Evolutionary conservation across 208 protist species (phyloP), one percentile per base, ranked within the genome.

Genomic region (Acanthamoeba lenticulata): DNA sequence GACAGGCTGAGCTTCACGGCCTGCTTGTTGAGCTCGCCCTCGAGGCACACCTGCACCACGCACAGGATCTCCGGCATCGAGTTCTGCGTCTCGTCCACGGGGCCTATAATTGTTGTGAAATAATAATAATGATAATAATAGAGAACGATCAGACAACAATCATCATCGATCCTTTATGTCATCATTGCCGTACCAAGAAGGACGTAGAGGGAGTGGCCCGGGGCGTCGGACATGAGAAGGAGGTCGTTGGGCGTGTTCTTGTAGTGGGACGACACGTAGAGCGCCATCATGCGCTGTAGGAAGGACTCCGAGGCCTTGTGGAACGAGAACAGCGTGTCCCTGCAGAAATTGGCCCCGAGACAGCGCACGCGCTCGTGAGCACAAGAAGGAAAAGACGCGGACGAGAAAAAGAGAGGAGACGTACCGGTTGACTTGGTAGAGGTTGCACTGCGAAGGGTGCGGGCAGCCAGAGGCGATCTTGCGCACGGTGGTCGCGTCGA

Each of bases 191-290:
- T 97, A 62, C 97, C 97, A 85, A 99, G 98, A 13, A 99, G 97
- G 24, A 99, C 98, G 95, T 99, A 99, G 9, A 99, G 86, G 89
- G 99, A 98, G 94, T 99, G 99, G 29, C 99, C 98, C 7, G 99
- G 99, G 0, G 99, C 99, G 96, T 99, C 99, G 9, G 98, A 98
- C 85, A 99, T 97, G 27, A 99, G 96, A 94, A 99, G 98, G 1
- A 99, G 95, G 94, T 99, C 99, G 96, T 99, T 99, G 2, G 99
- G 99, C 77, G 99, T 98, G 95, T 99, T 99, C 95, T 99, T 99
- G 97, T 99, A 99, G 95, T 99, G 99, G 34, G 98, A 98, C 0
- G 98, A 97, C 15, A 99, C 98, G 60, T 96, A 97, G 36, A 99
- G 96, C 0, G 98, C 96, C 96, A 99, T 98, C 90, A 99, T 97